Base-by-base conservation (phyloP, 768 basidiomycete species). In the Amanita molliuscula region DNA sequence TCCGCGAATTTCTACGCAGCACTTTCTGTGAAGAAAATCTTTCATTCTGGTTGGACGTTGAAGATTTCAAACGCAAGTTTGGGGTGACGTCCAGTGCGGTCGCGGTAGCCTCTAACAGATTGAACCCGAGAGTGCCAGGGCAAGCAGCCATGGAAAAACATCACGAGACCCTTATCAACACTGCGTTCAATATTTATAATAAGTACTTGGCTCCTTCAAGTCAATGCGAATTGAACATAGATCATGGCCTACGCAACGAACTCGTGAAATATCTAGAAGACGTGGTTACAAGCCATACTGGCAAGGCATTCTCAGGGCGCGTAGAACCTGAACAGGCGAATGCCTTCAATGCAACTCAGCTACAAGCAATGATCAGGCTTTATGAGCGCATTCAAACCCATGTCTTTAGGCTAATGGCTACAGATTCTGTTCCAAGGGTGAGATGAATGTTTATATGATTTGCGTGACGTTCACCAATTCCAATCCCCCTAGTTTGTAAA, bases 11-110 rank as follows among this genome's bases (percentile, higher is more conserved):
- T 72, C 67, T 99, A 48, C 79, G 90, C 28, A 76, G 81, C 50
- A 98, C 97, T 65, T 98, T 96, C 64, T 98, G 91, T 68, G 96
- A 99, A 62, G 96, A 99, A 73, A 99, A 99, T 63, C 69, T 99
- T 56, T 84, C 86, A 42, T 99, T 97, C 70, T 99, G 92, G 88
- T 65, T 98, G 50, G 96, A 99, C 61, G 94, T 97, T 2, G 79
- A 91, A 63, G 96, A 99, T 63, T 96, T 99, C 72, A 94, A 92
- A 69, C 80, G 85, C 59, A 87, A 93, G 63, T 99, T 99, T 70
- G 83, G 81, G 61, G 97, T 93, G 51, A 96, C 96, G 0, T 95
- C 91, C 3, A 92, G 83, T 58, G 94, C 93, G 10, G 80, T 86
- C 52, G 85, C 86, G 6, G 75, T 73, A 26, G 72, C 75, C 20